A percentile compares a stretch with the other conserved stretches of the same genome.
Conservation (phyloP, 495 filamentous ascomycete genomes). For the Aspergillus affinis region DNA sequence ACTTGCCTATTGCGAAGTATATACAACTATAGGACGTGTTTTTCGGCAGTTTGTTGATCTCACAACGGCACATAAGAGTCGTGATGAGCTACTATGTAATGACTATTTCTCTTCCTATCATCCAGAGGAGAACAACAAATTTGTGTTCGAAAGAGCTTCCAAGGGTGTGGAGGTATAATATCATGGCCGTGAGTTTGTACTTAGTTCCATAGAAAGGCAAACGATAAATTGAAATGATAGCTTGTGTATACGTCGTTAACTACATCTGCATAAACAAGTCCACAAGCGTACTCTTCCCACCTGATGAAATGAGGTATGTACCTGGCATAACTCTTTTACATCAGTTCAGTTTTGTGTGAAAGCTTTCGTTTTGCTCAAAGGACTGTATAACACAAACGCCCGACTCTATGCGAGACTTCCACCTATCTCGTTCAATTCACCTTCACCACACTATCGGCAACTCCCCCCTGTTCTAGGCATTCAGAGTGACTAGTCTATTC, state of each 20-base stretch:
- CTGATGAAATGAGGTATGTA: no score
- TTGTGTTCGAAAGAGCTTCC: slow-evolving; percentile 19
- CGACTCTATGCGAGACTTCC: no score
- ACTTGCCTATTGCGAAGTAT: slow-evolving; percentile 35
- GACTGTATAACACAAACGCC: no score
- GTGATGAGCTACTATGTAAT: slow-evolving; percentile 22
- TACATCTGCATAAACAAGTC: no score
- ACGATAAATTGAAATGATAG: no score
- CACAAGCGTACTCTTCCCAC: no score
- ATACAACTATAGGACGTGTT: slow-evolving; percentile 28
- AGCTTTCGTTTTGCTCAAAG: background rate
- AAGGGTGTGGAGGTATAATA: background rate
- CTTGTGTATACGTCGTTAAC: no score
- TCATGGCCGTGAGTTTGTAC: background rate
- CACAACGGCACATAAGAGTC: slow-evolving; percentile 19
- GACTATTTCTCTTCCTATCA: slow-evolving; percentile 30
- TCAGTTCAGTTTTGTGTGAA: no score
- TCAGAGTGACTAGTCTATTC: background rate
- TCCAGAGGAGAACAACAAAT: slow-evolving; percentile 22
- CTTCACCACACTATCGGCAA: background rate
- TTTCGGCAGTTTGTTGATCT: slow-evolving; percentile 32
- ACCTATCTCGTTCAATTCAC: background rate
- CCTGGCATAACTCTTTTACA: no score
- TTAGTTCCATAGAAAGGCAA: background rate
- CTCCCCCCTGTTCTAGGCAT: no score